phyloP scores from a whole-genome alignment of 2,329 filamentous ascomycete genomes.

The Dothideomycetidae sp. region DNA sequence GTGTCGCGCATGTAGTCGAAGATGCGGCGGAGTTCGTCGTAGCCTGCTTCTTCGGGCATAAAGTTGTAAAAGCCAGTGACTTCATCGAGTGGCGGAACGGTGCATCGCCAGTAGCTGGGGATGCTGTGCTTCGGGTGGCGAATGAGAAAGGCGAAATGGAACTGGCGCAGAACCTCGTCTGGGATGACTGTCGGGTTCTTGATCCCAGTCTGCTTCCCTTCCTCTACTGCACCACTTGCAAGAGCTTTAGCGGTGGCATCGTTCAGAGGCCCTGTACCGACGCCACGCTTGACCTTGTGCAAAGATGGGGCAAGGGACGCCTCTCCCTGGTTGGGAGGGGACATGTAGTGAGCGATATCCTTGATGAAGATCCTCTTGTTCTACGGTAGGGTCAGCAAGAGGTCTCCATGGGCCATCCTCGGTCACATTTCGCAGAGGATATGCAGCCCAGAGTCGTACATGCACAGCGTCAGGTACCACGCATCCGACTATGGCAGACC shows the following conservation, averaged over 20 bases:
- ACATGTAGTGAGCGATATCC: slow-evolving; percentile 86
- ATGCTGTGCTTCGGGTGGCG: slow-evolving; percentile 86
- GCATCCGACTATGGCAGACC: no score
- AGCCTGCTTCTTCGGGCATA: slow-evolving; percentile 77
- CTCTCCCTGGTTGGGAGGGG: slow-evolving; percentile 56
- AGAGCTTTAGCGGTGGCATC: slow-evolving; percentile 22
- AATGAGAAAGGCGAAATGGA: slow-evolving; percentile 94
- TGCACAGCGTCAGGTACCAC: no score
- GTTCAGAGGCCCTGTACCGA: slow-evolving; percentile 36
- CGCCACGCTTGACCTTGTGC: slow-evolving; percentile 39
- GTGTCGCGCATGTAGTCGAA: slow-evolving; percentile 69
- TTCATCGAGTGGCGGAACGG: slow-evolving; percentile 67
- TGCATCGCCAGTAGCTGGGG: slow-evolving; percentile 90
- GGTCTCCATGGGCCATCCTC: no score
- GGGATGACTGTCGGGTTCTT: slow-evolving; percentile 80
- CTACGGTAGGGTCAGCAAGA: slow-evolving; percentile 38
- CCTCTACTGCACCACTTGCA: slow-evolving; percentile 19
- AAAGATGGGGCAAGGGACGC: slow-evolving; percentile 69
- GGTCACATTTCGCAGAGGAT: no score
- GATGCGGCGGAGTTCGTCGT: slow-evolving; percentile 69
- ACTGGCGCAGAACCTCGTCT: slow-evolving; percentile 54
- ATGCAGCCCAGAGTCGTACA: no score
- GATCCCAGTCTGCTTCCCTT: slow-evolving; percentile 26
- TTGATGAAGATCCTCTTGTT: slow-evolving; percentile 95
- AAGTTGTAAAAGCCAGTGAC: slow-evolving; percentile 79